Conservation (phyloP, 768 basidiomycete genomes). For the Phanerochaete carnosa region DNA sequence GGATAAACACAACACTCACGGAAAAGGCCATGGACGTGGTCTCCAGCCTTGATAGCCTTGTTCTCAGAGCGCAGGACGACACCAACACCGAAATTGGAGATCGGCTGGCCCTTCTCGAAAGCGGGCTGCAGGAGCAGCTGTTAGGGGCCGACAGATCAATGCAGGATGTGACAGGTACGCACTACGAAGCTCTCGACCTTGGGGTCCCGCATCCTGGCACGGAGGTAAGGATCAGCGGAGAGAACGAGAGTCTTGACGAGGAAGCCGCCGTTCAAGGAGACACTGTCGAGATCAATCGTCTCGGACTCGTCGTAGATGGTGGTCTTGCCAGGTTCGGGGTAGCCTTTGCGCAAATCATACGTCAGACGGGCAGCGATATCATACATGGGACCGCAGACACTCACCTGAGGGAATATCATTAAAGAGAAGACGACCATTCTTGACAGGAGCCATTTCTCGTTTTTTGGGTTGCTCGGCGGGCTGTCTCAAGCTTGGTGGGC, state of each 20-base stretch:
- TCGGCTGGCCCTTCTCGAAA: slow-evolving; percentile 26
- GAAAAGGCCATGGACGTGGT: slow-evolving; percentile 22
- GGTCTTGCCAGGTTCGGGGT: slow-evolving; percentile 28
- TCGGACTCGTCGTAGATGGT: slow-evolving; percentile 22
- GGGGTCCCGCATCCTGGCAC: slow-evolving; percentile 13
- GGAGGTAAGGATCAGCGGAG: slow-evolving; percentile 19
- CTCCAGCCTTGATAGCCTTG: slow-evolving; percentile 14
- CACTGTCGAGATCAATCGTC: slow-evolving; percentile 27
- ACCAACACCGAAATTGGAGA: slow-evolving; percentile 22
- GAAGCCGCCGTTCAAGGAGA: slow-evolving; percentile 24
- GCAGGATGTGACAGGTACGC: slow-evolving; percentile 25
- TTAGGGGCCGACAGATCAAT: not conserved
- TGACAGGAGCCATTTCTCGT: slow-evolving; percentile 20
- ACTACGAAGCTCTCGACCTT: not conserved
- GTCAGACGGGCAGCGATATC: not conserved
- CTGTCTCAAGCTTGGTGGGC: no score
- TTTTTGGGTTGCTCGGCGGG: not conserved
- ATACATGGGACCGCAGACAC: not conserved
- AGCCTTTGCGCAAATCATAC: not conserved
- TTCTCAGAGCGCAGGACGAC: slow-evolving; percentile 26
- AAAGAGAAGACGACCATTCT: slow-evolving; percentile 26
- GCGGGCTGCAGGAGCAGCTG: slow-evolving; percentile 5
- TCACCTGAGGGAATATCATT: slow-evolving; percentile 25
- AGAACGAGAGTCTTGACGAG: slow-evolving; percentile 25
- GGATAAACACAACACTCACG: slow-evolving; percentile 23